Base-by-base conservation (phyloP, 164 flowering plant species). In the Macadamia tetraphylla region DNA sequence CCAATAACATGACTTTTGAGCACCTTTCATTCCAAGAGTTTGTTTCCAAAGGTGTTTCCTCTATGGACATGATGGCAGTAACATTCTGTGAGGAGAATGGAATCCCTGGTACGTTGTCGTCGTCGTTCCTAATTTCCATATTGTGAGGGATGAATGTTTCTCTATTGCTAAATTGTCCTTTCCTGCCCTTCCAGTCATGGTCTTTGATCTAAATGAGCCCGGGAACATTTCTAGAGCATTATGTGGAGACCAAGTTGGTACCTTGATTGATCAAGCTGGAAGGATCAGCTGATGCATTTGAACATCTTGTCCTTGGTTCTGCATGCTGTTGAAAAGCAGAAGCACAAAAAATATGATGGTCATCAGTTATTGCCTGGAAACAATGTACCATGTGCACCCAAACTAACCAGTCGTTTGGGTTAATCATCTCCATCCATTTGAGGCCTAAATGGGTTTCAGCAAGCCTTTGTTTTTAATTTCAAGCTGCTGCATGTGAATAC, bases 161-260 rank as follows among this genome's bases (percentile, higher is more conserved):
- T 30, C 51, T 43, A 9, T 46, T 31, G 55, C 40, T 15, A 12
- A 42, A 29, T 10, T 63, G 61, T 35, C 10, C 23, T 63, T 18
- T 52, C 30, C 23, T 70, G 49, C n/a, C 49, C 57, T 70, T 77
- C 78, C 84, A 91, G 96, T 94, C 73, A 88, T 87, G 66, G 78
- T 89, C 51, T 94, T 91, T 73, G 88, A 91, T 81, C 86, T 93
- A 60, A 84, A 82, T 40, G 92, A 88, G 73, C 90, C 94, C 29
- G 98, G 98, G 30, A 91, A 89, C 79, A 89, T 91, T 58, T 91
- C 92, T 52, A 88, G 86, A 79, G 98, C 96, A 23, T 82, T 94
- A 60, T 88, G 91, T 65, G 98, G 98, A 66, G 96, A 94, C 48
- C 91, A 79, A 73, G 86, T 94, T 49, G 98, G 98, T 63, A 89